Evolutionary conservation across 306 rosid genomes (phyloP), one percentile per base, ranked within the genome.

Genomic region (Quercus engelmannii): DNA sequence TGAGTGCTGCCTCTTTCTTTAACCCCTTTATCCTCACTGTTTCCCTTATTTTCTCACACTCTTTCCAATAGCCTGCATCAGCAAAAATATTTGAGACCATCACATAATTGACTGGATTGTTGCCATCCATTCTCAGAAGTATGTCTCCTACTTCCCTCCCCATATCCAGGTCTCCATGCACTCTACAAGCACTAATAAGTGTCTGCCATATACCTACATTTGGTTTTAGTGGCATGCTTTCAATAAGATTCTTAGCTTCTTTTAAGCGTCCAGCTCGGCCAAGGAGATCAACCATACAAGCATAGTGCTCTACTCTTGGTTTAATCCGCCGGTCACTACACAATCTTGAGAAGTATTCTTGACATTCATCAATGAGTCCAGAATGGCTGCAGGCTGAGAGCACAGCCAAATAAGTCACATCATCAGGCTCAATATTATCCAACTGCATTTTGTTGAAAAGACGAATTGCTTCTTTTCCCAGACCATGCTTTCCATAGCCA

Each of bases 341-440:
- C 55, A 89, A 82, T 68, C 81, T 86, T 76, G 87, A 81, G 82
- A 89, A 89, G 77, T 81, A 78, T 65, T 88, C 83, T 71, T 82
- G 76, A 81, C 96, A 85, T 86, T 89, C 85, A 76, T 84, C 55
- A 38, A 83, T 41, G 38, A 91, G 89, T 76, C 92, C 88, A 15
- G 92, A 79, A 73, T 88, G 97, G 82, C 93, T 88, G 85, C 91
- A 91, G 67, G 93, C 93, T 64, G 92, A 79, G 74, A 91, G 97
- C 75, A 85, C 86, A 1, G 89, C 92, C 73, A 91, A 78, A 85
- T 86, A 89, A 73, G 86, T 76, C 52, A 91, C 93, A 14, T 77
- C 61, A 20, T 89, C 91, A 7, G 89, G 92, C 79, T 89, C 81
- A 5, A 89, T 57, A 26, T 85, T 82, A 26, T 78, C 74, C 33